These are phyloP conservation scores for Trametes meyenii DNA, from an alignment of 768 basidiomycete species.

Conservation along the genomic window DNA sequence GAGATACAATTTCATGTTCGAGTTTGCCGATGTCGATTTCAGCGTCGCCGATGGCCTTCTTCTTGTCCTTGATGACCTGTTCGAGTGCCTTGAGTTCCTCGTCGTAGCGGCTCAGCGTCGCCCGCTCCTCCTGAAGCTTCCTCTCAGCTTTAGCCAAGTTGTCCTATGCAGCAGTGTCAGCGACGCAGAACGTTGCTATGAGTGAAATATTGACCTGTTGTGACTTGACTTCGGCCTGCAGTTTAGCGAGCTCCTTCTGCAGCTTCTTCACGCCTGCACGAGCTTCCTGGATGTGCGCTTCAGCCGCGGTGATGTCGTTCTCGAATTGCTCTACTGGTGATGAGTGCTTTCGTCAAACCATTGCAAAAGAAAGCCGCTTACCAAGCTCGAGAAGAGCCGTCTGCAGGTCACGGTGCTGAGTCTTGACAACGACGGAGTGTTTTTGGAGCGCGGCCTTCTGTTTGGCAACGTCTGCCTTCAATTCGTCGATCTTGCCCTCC, in stretches of 20 bases:
- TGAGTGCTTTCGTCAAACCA: neutral
- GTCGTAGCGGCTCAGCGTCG: slow-evolving; percentile 86
- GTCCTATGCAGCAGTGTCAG: slow-evolving; percentile 40
- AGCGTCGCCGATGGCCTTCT: slow-evolving; percentile 64
- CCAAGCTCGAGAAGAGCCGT: slow-evolving; percentile 87
- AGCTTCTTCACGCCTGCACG: slow-evolving; percentile 53
- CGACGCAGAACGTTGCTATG: neutral
- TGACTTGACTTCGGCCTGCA: slow-evolving; percentile 50
- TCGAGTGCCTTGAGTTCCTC: slow-evolving; percentile 86
- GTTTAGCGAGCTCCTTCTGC: slow-evolving; percentile 62
- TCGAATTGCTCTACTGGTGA: slow-evolving; percentile 72
- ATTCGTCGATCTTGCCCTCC: slow-evolving; percentile 92
- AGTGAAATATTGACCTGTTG: slow-evolving; percentile 43
- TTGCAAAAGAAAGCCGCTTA: slow-evolving; percentile 38
- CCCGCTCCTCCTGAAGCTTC: slow-evolving; percentile 82
- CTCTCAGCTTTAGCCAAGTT: slow-evolving; percentile 65
- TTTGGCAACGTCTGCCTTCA: slow-evolving; percentile 81
- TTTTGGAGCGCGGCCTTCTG: slow-evolving; percentile 83
- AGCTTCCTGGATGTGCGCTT: slow-evolving; percentile 46
- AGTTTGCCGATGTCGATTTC: slow-evolving; percentile 67
- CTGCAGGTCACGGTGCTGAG: slow-evolving; percentile 87
- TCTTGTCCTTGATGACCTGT: slow-evolving; percentile 78
- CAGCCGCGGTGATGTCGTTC: slow-evolving; percentile 63
- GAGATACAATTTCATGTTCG: slow-evolving; percentile 66
- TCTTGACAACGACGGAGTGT: slow-evolving; percentile 80